phyloP scores from a whole-genome alignment of 305 asterid genomes.

The Galium porrigens region DNA sequence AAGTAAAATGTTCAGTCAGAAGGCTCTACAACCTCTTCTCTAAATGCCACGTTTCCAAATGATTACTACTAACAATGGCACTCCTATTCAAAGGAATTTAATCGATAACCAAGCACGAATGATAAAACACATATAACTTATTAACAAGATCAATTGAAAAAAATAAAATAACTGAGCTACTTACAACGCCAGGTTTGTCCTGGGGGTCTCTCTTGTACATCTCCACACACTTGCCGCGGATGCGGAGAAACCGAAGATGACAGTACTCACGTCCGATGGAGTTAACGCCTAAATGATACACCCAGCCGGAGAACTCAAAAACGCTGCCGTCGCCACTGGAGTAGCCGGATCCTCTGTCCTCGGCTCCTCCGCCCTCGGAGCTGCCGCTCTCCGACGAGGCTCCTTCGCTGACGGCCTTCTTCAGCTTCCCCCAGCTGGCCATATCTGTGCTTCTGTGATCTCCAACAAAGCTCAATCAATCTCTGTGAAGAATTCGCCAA shows the following conservation, averaged over 20 bases:
- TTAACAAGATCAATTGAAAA: background rate
- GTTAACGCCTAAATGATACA: conserved; percentile 72
- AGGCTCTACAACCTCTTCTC: background rate
- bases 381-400: conserved; percentile 40
- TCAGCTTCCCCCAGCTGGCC: conserved; percentile 12
- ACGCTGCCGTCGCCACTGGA: conserved; percentile 15
- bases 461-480: background rate
- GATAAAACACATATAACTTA: background rate
- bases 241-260: conserved; percentile 53
- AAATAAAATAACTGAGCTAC: conserved; percentile 13
- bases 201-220: conserved; percentile 79
- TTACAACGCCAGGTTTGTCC: conserved; percentile 55
- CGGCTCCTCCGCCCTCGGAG: conserved; percentile 50
- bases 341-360: conserved; percentile 25
- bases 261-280: conserved; percentile 77
- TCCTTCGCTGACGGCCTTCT: conserved; percentile 20
- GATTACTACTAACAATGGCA: background rate
- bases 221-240: conserved; percentile 55
- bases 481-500: background rate
- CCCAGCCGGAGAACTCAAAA: conserved; percentile 70
- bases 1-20: background rate
- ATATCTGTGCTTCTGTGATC: background rate
- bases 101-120: background rate
- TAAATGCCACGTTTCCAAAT: background rate
- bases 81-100: background rate